Percentiles rank a stretch among this genome's conserved stretches.
Evolutionary conservation across 2,329 filamentous ascomycete genomes (phyloP).

Genomic region (Neonectria neomacrospora): DNA sequence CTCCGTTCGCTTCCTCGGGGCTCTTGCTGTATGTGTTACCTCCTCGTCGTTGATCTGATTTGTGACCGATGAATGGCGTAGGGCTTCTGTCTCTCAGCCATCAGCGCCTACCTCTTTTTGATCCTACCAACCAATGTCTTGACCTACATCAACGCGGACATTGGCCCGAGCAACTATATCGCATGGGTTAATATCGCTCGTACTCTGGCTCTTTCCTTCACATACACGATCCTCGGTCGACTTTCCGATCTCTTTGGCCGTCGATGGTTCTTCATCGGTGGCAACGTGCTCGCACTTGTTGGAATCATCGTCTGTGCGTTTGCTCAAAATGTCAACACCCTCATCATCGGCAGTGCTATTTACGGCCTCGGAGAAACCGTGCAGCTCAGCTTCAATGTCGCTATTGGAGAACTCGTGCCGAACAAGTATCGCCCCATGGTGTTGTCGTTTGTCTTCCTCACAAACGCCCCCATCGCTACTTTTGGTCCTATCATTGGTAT

Average conservation of each 20-base stretch:
- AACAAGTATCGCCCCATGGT: constrained; percentile 55
- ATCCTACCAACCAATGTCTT: constrained; percentile 53
- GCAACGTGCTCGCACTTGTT: constrained; percentile 50
- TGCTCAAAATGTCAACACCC: constrained; percentile 48
- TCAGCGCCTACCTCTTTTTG: constrained; percentile 52
- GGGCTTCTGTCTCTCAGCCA: constrained; percentile 53
- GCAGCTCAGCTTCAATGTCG: constrained; percentile 52
- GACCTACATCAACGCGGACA: constrained; percentile 51
- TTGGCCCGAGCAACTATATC: constrained; percentile 50
- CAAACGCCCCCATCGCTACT: constrained; percentile 48
- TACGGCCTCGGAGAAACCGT: constrained; percentile 52
- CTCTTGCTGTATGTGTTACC: constrained; percentile 44
- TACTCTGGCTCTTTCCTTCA: constrained; percentile 51
- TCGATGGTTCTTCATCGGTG: constrained; percentile 54
- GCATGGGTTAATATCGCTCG: constrained; percentile 51
- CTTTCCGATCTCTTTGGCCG: constrained; percentile 54
- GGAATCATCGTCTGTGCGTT: constrained; percentile 51
- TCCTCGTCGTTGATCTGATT: neutral
- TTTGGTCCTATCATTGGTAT: constrained; percentile 51
- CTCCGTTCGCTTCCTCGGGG: constrained; percentile 49
- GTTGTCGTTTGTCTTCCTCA: constrained; percentile 48
- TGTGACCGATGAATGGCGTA: constrained; percentile 17
- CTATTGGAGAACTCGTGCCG: constrained; percentile 54
- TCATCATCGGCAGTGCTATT: constrained; percentile 51
- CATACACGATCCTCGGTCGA: constrained; percentile 52